phyloP scores from a whole-genome alignment of 352 stramenopile genomes.

The Phytophthora idaei region DNA sequence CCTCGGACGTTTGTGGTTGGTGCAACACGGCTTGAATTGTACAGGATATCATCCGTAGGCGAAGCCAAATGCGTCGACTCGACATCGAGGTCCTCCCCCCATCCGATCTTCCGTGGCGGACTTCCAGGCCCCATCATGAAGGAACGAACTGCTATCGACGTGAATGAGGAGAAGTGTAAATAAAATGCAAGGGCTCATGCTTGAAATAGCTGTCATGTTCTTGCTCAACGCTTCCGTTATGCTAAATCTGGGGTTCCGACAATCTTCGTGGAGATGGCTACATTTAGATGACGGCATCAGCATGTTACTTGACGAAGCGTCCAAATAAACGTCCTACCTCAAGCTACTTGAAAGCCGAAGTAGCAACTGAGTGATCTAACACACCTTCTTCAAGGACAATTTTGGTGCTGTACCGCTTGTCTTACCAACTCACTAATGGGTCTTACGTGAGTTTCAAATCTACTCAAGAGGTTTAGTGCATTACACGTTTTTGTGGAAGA shows the following conservation, averaged over 20 bases:
- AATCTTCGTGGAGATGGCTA: neutral
- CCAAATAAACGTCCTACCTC: too few species aligned
- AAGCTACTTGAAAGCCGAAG: too few species aligned
- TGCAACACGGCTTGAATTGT: constrained; percentile 2
- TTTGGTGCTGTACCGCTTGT: too few species aligned
- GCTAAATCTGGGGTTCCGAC: neutral
- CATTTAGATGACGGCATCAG: neutral
- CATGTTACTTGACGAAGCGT: neutral
- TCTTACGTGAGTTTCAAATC: too few species aligned
- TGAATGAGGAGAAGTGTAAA: neutral
- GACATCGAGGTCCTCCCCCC: constrained; percentile 9
- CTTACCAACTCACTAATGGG: too few species aligned
- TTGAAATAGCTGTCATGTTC: neutral
- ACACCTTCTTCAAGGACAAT: too few species aligned
- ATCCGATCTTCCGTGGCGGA: constrained; percentile 13
- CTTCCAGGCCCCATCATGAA: constrained; percentile 6
- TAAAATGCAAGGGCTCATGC: neutral
- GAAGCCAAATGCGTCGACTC: neutral
- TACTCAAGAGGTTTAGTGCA: too few species aligned
- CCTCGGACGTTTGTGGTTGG: constrained; percentile 1
- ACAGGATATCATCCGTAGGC: constrained; percentile 7
- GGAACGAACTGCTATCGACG: neutral
- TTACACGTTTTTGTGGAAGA: too few species aligned
- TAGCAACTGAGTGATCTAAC: too few species aligned
- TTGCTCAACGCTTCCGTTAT: neutral